These are phyloP conservation scores for Zasmidium angulare DNA, from an alignment of 2,329 filamentous ascomycete genomes.

Conservation along the genomic window DNA sequence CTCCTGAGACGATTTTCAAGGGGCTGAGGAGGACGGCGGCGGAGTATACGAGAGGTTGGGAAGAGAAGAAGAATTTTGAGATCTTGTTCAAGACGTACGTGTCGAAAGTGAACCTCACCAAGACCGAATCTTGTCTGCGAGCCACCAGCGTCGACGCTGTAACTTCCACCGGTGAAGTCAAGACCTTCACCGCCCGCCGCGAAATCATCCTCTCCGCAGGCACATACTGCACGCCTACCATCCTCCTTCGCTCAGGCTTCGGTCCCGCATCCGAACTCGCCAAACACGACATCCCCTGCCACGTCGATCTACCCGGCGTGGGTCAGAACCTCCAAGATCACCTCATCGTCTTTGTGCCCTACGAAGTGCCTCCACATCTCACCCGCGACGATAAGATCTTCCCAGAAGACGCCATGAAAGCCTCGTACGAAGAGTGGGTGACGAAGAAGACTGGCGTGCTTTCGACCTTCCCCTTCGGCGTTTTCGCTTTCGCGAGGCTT, in stretches of 20 bases:
- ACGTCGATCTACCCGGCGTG: conserved; percentile 51
- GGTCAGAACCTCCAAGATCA: conserved; percentile 43
- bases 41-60: conserved; percentile 49
- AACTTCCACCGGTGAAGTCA: conserved; percentile 39
- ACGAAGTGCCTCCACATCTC: conserved; percentile 46
- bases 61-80: conserved; percentile 46
- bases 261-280: conserved; percentile 45
- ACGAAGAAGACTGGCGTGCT: conserved; percentile 58
- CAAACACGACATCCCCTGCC: conserved; percentile 44
- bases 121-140: conserved; percentile 50
- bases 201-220: conserved; percentile 44
- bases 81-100: conserved; percentile 44
- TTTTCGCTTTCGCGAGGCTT: conserved; percentile 60
- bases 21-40: conserved; percentile 55
- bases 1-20: conserved; percentile 51
- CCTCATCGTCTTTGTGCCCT: conserved; percentile 53
- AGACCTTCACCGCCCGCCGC: conserved; percentile 31
- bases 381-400: conserved; percentile 59
- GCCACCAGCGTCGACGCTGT: conserved; percentile 44
- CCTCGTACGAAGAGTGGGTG: conserved; percentile 60
- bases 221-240: conserved; percentile 52
- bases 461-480: conserved; percentile 62
- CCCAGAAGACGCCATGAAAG: conserved; percentile 51
- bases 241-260: conserved; percentile 56
- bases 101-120: conserved; percentile 60